Evolutionary conservation across 2,329 filamentous ascomycete genomes (phyloP).

Genomic region (Cytospora piceae): DNA sequence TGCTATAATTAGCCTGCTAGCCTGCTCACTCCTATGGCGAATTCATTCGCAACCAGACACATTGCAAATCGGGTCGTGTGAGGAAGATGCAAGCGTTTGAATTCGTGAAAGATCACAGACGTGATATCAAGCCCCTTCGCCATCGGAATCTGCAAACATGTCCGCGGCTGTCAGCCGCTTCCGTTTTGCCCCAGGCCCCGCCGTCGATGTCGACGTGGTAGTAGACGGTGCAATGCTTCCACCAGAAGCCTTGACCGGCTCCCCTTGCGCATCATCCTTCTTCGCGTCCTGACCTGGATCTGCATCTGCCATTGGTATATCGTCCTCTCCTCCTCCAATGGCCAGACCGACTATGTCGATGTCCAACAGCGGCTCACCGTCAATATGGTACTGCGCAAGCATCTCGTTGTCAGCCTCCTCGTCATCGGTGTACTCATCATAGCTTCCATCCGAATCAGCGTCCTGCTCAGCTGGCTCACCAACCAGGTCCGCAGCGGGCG

Average conservation of each 20-base stretch:
- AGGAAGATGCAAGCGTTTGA: not conserved
- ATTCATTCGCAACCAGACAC: too few species aligned
- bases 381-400: constrained; percentile 50
- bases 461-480: constrained; percentile 27
- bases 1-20: too few species aligned
- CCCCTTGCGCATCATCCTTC: constrained; percentile 32
- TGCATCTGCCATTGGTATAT: constrained; percentile 19
- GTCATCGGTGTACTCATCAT: constrained; percentile 45
- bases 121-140: constrained; percentile 36
- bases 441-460: constrained; percentile 33
- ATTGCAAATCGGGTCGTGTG: too few species aligned
- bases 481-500: constrained; percentile 30
- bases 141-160: constrained; percentile 81
- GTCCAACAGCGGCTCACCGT: constrained; percentile 50
- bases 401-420: constrained; percentile 55
- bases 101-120: not conserved
- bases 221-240: constrained; percentile 35
- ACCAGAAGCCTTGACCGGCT: constrained; percentile 32
- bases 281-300: constrained; percentile 30
- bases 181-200: constrained; percentile 42
- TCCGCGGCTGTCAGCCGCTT: constrained; percentile 77
- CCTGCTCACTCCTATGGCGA: too few species aligned
- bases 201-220: constrained; percentile 26
- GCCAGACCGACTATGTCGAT: constrained; percentile 52
- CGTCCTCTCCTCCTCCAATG: constrained; percentile 40